Evolutionary conservation across 768 basidiomycete genomes (phyloP).

Genomic region (Tulasnella sp.): DNA sequence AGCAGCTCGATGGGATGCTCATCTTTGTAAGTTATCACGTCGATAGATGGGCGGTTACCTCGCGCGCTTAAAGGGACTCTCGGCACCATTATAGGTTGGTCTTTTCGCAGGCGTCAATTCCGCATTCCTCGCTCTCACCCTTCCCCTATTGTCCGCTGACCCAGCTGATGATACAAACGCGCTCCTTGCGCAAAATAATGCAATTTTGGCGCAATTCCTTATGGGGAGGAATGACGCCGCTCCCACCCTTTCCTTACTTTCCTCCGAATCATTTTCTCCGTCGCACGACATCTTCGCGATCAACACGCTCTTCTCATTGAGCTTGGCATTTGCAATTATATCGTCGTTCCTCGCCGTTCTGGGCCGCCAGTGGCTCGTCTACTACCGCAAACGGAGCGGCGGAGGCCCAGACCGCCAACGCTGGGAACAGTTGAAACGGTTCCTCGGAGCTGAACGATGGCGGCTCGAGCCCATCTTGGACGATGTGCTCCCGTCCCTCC

Average conservation of each 20-base stretch:
- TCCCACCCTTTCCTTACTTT: not conserved
- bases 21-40: not conserved
- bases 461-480: not conserved
- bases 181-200: not conserved
- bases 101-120: not conserved
- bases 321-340: not conserved
- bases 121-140: not conserved
- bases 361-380: not conserved
- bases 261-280: not conserved
- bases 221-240: not conserved
- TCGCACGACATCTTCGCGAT: not conserved
- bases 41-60: not conserved
- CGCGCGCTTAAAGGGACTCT: rapidly evolving
- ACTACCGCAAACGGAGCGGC: not conserved
- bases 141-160: not conserved
- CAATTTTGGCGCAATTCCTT: not conserved
- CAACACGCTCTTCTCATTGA: not conserved
- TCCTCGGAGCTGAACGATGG: not conserved
- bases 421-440: not conserved
- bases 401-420: not conserved
- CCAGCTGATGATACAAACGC: not conserved
- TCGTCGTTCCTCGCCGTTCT: not conserved
- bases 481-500: not conserved
- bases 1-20: not conserved
- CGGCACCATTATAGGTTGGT: not conserved